Evolutionary conservation across 495 filamentous ascomycete species (phyloP), one percentile per base, ranked within the genome.

Genomic region (Tuber indicum): DNA sequence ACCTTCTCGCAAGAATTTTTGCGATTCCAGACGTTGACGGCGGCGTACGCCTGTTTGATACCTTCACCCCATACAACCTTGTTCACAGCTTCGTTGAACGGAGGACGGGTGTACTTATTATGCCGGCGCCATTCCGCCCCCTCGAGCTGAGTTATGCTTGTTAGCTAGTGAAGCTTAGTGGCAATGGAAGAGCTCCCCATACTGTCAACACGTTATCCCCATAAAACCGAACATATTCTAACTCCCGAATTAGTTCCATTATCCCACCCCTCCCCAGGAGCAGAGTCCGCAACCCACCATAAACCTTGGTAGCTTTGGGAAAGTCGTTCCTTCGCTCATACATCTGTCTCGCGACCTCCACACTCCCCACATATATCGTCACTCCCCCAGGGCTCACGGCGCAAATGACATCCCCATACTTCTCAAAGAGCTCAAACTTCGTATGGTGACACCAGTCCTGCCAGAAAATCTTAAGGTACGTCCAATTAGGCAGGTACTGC

Each of bases 51-150:
- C 43, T 81, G 78, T 9, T 42, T 23, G 42, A 81, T 41, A 0
- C 74, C 72, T 39, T 62, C 42, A 69, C 73, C 76, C 79, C 79
- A 81, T 16, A 69, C 78, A 32, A 70, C 36, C 1, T 74, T 72
- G 78, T 81, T 69, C 42, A 81, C 71, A 23, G 74, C 66, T 58
- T 89, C 88, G 6, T 84, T 84, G 78, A 89, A 89, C 17, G 86
- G 85, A 3, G 86, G 87, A 46, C 84, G 85, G 1, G 87, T 87
- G 41, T 88, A 86, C 76, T 87, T 88, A 42, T 87, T 84, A 78
- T 89, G 88, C 71, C 85, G 86, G 12, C 88, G 84, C 88, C 88
- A 89, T 26, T 81, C 74, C 16, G 82, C 74, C 23, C 87, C 88
- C 76, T 88, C 88, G 9, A 86, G 84, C 78, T 80, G 23, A 16